Evolutionary conservation across 352 stramenopile species (phyloP).

Genomic region (Phytophthora palmivora): DNA sequence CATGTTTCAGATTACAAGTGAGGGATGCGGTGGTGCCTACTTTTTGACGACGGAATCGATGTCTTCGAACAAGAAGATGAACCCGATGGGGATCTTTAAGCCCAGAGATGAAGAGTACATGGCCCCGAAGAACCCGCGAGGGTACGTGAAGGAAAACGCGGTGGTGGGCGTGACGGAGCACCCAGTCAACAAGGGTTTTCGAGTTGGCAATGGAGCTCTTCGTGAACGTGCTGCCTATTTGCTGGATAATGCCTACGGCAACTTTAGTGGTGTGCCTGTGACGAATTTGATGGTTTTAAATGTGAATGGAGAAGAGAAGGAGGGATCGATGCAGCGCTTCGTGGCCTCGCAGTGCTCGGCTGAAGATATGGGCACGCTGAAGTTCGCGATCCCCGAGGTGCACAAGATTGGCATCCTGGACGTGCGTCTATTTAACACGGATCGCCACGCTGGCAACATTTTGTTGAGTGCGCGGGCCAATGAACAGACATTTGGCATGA

Average conservation of each 20-base stretch:
- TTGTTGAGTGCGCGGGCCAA: slow-evolving; percentile 60
- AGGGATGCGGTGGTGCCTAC: slow-evolving; percentile 85
- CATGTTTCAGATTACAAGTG: slow-evolving; percentile 71
- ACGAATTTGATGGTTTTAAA: slow-evolving; percentile 80
- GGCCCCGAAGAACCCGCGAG: slow-evolving; percentile 97
- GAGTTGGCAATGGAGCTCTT: slow-evolving; percentile 84
- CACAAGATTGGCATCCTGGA: slow-evolving; percentile 92
- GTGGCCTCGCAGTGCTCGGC: slow-evolving; percentile 83
- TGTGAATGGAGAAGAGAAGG: slow-evolving; percentile 71
- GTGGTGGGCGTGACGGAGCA: slow-evolving; percentile 84
- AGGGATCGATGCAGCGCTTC: slow-evolving; percentile 89
- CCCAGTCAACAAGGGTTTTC: slow-evolving; percentile 87
- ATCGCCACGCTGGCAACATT: slow-evolving; percentile 90
- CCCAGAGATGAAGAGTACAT: slow-evolving; percentile 99
- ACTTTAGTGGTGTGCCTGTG: slow-evolving; percentile 85
- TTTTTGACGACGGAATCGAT: slow-evolving; percentile 40
- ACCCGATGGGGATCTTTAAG: slow-evolving; percentile 94
- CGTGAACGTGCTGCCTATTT: slow-evolving; percentile 88
- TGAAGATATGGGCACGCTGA: slow-evolving; percentile 89
- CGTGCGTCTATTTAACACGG: slow-evolving; percentile 90
- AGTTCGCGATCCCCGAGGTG: slow-evolving; percentile 85
- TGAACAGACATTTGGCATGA: slow-evolving; percentile 84
- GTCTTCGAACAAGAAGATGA: slow-evolving; percentile 26
- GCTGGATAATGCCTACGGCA: slow-evolving; percentile 77
- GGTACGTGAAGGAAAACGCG: slow-evolving; percentile 89